Conservation (phyloP, 495 filamentous ascomycete species). For the Elaphomyces granulatus region DNA sequence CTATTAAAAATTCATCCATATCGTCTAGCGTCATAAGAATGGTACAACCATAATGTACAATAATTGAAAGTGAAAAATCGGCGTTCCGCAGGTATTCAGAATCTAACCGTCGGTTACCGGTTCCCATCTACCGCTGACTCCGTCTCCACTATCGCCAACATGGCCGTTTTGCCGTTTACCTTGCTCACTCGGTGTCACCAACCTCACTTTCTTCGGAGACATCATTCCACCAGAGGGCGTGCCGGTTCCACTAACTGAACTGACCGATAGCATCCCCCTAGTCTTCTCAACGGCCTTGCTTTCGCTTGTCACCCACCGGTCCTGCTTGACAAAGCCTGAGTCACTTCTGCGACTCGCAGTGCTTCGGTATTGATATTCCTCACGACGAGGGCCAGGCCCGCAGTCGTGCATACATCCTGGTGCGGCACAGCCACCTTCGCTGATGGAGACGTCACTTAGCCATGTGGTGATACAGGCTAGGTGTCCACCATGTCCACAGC, state of each 20-base stretch:
- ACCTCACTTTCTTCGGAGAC: constrained; percentile 32
- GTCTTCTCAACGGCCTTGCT: constrained; percentile 34
- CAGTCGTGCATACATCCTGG: constrained; percentile 63
- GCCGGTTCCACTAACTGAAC: constrained; percentile 5
- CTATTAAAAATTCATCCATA: too few species aligned
- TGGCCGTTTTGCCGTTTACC: constrained; percentile 10
- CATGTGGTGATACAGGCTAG: constrained; percentile 51
- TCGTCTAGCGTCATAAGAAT: not conserved
- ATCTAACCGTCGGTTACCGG: not conserved
- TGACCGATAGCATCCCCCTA: constrained; percentile 30
- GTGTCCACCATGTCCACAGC: constrained; percentile 65
- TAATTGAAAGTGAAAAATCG: too few species aligned
- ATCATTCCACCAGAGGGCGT: constrained; percentile 6
- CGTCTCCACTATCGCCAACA: constrained; percentile 1
- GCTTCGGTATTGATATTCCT: constrained; percentile 9
- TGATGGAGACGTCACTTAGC: constrained; percentile 40
- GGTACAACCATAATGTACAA: not conserved
- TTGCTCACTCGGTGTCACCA: constrained; percentile 32
- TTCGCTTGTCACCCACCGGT: constrained; percentile 29
- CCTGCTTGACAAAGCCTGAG: constrained; percentile 27
- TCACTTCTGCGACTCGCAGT: constrained; percentile 22
- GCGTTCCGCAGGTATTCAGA: too few species aligned
- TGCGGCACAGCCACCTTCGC: constrained; percentile 59
- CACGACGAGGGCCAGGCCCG: constrained; percentile 45
- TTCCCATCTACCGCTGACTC: constrained; percentile 3